Evolutionary conservation across 179 eudicot species (phyloP).

Genomic region (Monotropa hypopitys): DNA sequence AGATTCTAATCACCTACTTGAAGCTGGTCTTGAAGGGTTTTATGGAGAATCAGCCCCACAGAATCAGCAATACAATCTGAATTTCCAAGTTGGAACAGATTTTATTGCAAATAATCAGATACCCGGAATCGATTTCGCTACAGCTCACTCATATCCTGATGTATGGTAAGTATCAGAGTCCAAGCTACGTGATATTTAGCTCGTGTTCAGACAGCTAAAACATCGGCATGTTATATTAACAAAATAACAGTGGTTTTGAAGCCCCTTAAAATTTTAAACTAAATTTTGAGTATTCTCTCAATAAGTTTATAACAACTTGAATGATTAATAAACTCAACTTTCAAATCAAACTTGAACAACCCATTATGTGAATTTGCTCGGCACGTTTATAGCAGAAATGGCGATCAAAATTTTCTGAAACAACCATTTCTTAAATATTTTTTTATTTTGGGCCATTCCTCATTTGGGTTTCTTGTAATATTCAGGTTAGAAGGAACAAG

Average conservation of each 20-base stretch:
- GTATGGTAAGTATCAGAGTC: constrained; percentile 16
- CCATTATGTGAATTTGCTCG: not conserved
- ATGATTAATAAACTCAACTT: not conserved
- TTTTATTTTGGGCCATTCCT: too few species aligned
- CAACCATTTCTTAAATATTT: too few species aligned
- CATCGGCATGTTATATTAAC: not conserved
- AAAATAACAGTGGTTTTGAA: not conserved
- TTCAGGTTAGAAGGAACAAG: constrained; percentile 27
- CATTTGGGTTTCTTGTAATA: not conserved
- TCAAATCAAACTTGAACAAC: not conserved
- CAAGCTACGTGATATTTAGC: not conserved
- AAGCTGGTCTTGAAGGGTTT: constrained; percentile 28
- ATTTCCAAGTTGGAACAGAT: constrained; percentile 23
- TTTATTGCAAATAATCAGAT: constrained; percentile 21
- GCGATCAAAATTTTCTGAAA: not conserved
- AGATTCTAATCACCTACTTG: constrained; percentile 20
- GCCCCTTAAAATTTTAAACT: not conserved
- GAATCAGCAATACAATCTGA: constrained; percentile 6
- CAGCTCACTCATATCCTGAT: constrained; percentile 27
- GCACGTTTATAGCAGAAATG: not conserved
- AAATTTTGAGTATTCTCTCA: not conserved
- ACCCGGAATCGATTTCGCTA: constrained; percentile 21
- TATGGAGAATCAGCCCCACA: constrained; percentile 19
- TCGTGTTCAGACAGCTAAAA: not conserved
- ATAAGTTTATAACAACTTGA: too few species aligned